A percentile compares a stretch with the other conserved stretches of the same genome.
phyloP scores from a whole-genome alignment of 352 stramenopile species.

The Phytophthora citricola region DNA sequence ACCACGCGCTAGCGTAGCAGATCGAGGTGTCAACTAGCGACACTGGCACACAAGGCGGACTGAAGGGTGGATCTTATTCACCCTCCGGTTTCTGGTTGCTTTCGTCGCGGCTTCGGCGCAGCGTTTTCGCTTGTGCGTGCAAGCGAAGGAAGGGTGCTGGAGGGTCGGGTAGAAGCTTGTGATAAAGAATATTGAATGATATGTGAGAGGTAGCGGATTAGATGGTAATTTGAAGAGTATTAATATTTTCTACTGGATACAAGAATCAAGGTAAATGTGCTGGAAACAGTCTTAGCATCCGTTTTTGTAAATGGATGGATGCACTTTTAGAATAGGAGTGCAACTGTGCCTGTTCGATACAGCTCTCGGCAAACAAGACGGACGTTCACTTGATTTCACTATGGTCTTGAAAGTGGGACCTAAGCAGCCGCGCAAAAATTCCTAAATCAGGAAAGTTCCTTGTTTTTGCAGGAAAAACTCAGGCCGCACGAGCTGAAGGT shows the following conservation, averaged over 20 bases:
- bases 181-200: conserved; percentile 11
- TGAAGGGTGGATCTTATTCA: conserved; percentile 44
- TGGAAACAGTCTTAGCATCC: not conserved
- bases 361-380: conserved; percentile 25
- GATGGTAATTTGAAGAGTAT: not conserved
- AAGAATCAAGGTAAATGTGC: not conserved
- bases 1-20: conserved; percentile 6
- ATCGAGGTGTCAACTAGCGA: conserved; percentile 5
- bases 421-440: conserved; percentile 34
- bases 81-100: conserved; percentile 30
- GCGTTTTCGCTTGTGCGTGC: conserved; percentile 43
- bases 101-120: conserved; percentile 46
- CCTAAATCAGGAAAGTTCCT: conserved; percentile 26
- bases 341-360: conserved; percentile 23
- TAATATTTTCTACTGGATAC: conserved; percentile 1
- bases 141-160: conserved; percentile 33
- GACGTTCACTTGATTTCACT: conserved; percentile 17
- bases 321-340: conserved; percentile 11
- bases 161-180: conserved; percentile 4
- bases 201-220: not conserved
- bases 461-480: conserved; percentile 24
- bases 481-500: not conserved
- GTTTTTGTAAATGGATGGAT: not conserved
- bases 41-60: conserved; percentile 1
- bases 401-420: conserved; percentile 29